phyloP scores from a whole-genome alignment of 257 asterid genomes.

The Capsicum baccatum region DNA sequence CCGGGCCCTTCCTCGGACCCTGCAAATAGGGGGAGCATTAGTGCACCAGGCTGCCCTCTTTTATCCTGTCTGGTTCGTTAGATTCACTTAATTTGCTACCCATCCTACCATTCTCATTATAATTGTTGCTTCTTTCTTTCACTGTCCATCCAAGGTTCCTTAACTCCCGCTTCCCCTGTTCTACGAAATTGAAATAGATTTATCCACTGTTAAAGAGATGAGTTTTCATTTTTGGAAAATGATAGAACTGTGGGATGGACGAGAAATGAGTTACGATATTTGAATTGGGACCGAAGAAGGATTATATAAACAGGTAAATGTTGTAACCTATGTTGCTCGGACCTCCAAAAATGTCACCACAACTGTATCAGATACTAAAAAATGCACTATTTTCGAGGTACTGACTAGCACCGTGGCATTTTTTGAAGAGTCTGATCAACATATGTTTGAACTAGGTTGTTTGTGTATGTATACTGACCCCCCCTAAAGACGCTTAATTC shows the following conservation, averaged over 20 bases:
- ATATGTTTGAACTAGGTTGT: neutral
- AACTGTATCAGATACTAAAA: too few relatives aligned
- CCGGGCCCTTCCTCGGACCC: too few relatives aligned
- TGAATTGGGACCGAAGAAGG: neutral
- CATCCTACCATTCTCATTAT: neutral
- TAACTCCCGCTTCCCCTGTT: neutral
- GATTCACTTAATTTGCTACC: neutral
- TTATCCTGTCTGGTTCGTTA: neutral
- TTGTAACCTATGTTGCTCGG: too few relatives aligned
- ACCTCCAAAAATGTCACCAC: too few relatives aligned
- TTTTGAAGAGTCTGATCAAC: too few relatives aligned
- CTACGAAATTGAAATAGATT: neutral
- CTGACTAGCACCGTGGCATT: too few relatives aligned
- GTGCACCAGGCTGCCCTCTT: too few relatives aligned
- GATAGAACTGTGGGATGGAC: neutral
- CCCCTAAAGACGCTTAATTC: neutral
- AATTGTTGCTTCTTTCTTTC: neutral
- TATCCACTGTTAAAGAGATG: neutral
- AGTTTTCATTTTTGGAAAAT: neutral
- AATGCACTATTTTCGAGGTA: too few relatives aligned
- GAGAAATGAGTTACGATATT: neutral
- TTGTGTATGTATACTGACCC: neutral
- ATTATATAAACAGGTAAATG: neutral
- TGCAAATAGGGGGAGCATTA: too few relatives aligned
- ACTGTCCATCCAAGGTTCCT: neutral